Conservation (phyloP, 1,284 basidiomycete species). For the Coriolopsis trogii region DNA sequence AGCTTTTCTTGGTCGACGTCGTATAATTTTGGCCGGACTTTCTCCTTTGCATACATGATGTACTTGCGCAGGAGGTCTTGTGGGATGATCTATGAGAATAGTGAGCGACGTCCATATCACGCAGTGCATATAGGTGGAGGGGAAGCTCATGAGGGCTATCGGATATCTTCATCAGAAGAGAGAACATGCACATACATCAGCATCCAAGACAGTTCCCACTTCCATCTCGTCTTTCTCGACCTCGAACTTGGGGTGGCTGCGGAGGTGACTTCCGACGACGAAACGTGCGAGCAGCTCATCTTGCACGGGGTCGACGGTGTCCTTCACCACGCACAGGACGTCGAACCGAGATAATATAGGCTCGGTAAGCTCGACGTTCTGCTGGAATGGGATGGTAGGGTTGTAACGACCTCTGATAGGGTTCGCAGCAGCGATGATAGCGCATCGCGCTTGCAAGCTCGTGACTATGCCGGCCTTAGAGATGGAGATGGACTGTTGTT, state of each 20-base stretch:
- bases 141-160: too few species aligned
- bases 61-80: conserved; percentile 98
- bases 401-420: conserved; percentile 96
- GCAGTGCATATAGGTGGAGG: too few species aligned
- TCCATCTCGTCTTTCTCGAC: conserved; percentile 85
- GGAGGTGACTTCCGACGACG: conserved; percentile 93
- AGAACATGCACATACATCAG: conserved; percentile 75
- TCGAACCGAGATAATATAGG: conserved; percentile 99
- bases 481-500: conserved; percentile 99
- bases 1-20: conserved; percentile 97
- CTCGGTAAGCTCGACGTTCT: conserved; percentile 98
- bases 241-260: conserved; percentile 94
- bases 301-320: conserved; percentile 94
- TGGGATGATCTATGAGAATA: conserved; percentile 81
- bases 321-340: conserved; percentile 97
- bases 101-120: too few species aligned
- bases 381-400: conserved; percentile 96
- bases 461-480: conserved; percentile 99
- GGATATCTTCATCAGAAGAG: too few species aligned
- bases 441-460: conserved; percentile 94
- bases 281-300: conserved; percentile 97
- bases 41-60: conserved; percentile 98
- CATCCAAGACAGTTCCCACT: conserved; percentile 87
- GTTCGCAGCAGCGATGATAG: conserved; percentile 97
- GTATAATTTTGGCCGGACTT: conserved; percentile 89